phyloP scores from a whole-genome alignment of 2,329 filamentous ascomycete species.

The Nothophoma quercina region DNA sequence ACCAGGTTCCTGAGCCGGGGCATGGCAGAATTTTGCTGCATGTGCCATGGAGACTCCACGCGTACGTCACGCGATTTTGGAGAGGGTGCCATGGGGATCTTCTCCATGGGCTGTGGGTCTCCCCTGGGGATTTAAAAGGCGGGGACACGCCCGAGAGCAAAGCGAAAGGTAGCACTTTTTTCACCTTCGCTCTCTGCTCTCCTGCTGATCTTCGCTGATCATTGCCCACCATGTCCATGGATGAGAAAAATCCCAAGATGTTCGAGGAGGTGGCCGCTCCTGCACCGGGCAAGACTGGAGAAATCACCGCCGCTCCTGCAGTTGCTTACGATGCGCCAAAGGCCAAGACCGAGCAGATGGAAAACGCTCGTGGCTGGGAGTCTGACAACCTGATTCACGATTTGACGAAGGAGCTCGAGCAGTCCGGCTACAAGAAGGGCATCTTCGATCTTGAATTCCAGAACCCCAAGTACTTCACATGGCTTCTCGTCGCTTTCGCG shows the following conservation, averaged over 20 bases:
- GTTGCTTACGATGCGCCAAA: constrained; percentile 37
- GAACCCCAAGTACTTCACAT: constrained; percentile 72
- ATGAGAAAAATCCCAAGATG: constrained; percentile 36
- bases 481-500: constrained; percentile 73
- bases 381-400: constrained; percentile 54
- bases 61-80: constrained; percentile 16
- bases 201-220: constrained; percentile 21
- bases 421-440: constrained; percentile 48
- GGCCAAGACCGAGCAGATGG: constrained; percentile 42
- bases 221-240: constrained; percentile 37
- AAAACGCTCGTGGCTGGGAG: constrained; percentile 51
- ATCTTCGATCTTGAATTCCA: constrained; percentile 65
- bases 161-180: constrained; percentile 20
- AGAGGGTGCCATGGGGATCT: constrained; percentile 35
- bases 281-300: constrained; percentile 19
- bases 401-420: constrained; percentile 50
- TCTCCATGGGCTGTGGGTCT: constrained; percentile 31
- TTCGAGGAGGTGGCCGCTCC: constrained; percentile 20
- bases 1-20: constrained; percentile 22
- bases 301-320: constrained; percentile 34
- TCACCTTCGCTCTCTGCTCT: constrained; percentile 12
- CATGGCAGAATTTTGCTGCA: constrained; percentile 29
- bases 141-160: constrained; percentile 19
- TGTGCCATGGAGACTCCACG: constrained; percentile 18
- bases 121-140: constrained; percentile 38